These are phyloP conservation scores for Oehlia diaphana DNA, from an alignment of 192 early-diverging fungal species.

Conservation along the genomic window DNA sequence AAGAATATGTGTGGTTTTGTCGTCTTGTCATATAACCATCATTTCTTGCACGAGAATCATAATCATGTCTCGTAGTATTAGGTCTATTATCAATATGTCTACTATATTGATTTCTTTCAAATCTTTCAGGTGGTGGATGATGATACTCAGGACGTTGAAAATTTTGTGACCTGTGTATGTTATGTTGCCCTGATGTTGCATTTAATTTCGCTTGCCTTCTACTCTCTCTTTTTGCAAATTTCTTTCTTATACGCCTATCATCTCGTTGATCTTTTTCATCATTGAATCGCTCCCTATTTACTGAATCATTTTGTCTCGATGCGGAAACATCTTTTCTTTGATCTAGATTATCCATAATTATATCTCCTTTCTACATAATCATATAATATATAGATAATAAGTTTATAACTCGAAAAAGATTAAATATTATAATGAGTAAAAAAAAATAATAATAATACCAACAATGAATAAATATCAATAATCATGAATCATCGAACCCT, in stretches of 20 bases:
- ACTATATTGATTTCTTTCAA: neutral
- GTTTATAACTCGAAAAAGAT: too few relatives aligned
- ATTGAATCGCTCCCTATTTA: neutral
- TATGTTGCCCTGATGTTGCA: neutral
- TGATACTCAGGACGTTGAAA: neutral
- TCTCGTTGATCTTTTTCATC: neutral
- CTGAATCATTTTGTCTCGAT: neutral
- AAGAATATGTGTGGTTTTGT: neutral
- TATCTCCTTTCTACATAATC: neutral
- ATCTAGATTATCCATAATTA: neutral
- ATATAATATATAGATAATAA: too few relatives aligned
- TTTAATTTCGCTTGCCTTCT: neutral
- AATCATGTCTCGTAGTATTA: neutral
- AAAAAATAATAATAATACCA: too few relatives aligned
- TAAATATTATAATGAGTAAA: too few relatives aligned
- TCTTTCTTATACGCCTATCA: neutral
- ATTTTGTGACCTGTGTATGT: neutral
- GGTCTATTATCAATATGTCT: too few relatives aligned
- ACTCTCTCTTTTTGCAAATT: neutral
- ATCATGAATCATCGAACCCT: too few relatives aligned
- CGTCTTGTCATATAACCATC: neutral
- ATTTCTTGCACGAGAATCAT: neutral
- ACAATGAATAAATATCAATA: too few relatives aligned
- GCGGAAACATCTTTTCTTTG: neutral
- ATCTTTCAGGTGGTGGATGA: neutral